These are phyloP conservation scores for Diaporthe sp. DNA, from an alignment of 2,329 filamentous ascomycete species.

Conservation along the genomic window DNA sequence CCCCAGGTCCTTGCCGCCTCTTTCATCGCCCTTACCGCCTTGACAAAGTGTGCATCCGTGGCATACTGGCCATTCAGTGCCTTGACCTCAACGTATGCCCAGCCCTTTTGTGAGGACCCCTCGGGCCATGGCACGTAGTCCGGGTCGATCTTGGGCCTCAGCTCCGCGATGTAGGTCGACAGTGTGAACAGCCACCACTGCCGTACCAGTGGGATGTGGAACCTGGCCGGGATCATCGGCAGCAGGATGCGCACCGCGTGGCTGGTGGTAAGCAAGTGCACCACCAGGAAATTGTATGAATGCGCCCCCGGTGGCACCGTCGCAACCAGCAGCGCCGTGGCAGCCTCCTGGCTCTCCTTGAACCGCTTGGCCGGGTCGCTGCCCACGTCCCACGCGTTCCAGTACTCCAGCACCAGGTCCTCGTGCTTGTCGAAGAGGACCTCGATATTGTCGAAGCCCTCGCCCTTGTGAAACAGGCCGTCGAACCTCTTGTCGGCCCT, in stretches of 20 bases:
- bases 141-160: constrained; percentile 80
- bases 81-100: constrained; percentile 81
- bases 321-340: constrained; percentile 73
- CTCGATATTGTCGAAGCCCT: constrained; percentile 74
- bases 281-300: constrained; percentile 85
- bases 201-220: constrained; percentile 80
- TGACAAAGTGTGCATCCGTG: constrained; percentile 87
- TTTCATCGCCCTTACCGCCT: constrained; percentile 81
- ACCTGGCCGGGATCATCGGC: constrained; percentile 79
- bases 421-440: constrained; percentile 79
- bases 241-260: constrained; percentile 91
- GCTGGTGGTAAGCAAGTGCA: constrained; percentile 86
- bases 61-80: constrained; percentile 77
- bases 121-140: constrained; percentile 68
- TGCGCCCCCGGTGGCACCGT: constrained; percentile 70
- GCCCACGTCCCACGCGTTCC: constrained; percentile 85
- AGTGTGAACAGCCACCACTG: constrained; percentile 93
- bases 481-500: constrained; percentile 79
- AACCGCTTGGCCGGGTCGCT: constrained; percentile 81
- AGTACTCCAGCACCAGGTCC: constrained; percentile 83
- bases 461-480: constrained; percentile 68
- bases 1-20: constrained; percentile 83
- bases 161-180: constrained; percentile 81
- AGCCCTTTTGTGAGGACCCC: constrained; percentile 76
- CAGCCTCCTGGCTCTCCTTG: constrained; percentile 75